Base-by-base conservation (phyloP, 2,329 filamentous ascomycete genomes). In the Hypoxylon sp. region DNA sequence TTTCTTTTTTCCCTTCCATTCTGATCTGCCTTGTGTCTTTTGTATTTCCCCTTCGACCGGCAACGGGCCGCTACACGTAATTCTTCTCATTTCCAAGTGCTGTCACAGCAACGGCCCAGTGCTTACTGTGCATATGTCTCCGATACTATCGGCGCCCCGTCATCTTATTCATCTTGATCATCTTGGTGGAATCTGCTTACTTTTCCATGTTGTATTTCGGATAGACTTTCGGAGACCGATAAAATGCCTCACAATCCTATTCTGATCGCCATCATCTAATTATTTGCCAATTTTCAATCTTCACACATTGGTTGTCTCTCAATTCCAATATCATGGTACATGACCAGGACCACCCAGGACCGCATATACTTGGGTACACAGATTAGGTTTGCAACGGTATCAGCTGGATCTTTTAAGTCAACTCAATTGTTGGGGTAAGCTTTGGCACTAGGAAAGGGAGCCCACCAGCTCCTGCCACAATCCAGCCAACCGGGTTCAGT, bases 361-460 rank as follows among this genome's bases (percentile, higher is more conserved):
- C 37, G 7, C 16, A 41, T 55, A 29, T 46, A 46, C 39, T 25
- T 46, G 45, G 19, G 29, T 45, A 55, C 43, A 34, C 21, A 55
- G 39, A 56, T 51, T 54, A 50, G 29, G 43, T 62, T 46, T 39
- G 29, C 55, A 54, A 57, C 43, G 50, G 47, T 34, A 53, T 58
- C 37, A 37, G 29, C 50, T n/a, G 48, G 57, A 67, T 67, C 48
- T 50, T 41, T 30, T 3, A 43, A 46, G 39, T 66, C 62, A 71
- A 72, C 73, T 74, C 73, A 74, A 74, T 74, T 74, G 73, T 74
- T 74, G 73, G 73, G 73, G 72, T 71, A 68, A 43, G 68, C 58
- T 64, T 63, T 60, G 25, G 19, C 63, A 61, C 62, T 68, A 66
- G 32, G 27, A 32, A 60, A 57, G 52, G 56, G 14, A 47, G 32